Conservation (phyloP, 352 stramenopile species). For the Globisporangium echinulatum region DNA sequence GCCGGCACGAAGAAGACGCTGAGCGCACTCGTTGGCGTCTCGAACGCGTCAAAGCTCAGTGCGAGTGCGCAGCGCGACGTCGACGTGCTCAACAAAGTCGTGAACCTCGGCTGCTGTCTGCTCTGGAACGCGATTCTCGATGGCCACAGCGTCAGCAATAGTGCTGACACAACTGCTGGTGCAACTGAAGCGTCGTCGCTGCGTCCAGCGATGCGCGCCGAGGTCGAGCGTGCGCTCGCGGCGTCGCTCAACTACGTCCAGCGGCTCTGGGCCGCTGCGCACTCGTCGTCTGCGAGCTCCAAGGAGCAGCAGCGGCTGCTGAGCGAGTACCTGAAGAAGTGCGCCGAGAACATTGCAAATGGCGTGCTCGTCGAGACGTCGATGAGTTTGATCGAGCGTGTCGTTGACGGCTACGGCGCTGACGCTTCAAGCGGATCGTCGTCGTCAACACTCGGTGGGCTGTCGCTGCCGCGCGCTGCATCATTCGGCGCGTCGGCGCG, state of each 20-base stretch:
- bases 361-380: conserved; percentile 57
- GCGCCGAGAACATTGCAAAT: conserved; percentile 56
- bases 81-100: conserved; percentile 69
- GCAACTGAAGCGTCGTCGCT: conserved; percentile 6
- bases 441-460: conserved; percentile 21
- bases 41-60: conserved; percentile 41
- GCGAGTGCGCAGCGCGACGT: conserved; percentile 54
- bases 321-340: conserved; percentile 68
- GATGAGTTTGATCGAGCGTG: conserved; percentile 66
- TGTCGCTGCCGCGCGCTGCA: conserved; percentile 25
- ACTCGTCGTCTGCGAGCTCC: conserved; percentile 26
- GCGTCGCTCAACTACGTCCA: conserved; percentile 71
- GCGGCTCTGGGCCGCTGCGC: conserved; percentile 46
- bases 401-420: conserved; percentile 47
- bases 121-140: conserved; percentile 69
- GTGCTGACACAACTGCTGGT: not conserved
- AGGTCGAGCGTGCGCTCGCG: conserved; percentile 55
- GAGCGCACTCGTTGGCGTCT: conserved; percentile 52
- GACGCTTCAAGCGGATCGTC: conserved; percentile 7
- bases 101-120: conserved; percentile 63
- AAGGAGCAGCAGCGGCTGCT: conserved; percentile 73
- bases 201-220: conserved; percentile 27
- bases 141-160: conserved; percentile 19
- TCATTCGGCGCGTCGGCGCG: conserved; percentile 16
- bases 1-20: conserved; percentile 66